Base-by-base conservation (phyloP, 2,329 filamentous ascomycete species). In the Pseudogymnoascus sp. region DNA sequence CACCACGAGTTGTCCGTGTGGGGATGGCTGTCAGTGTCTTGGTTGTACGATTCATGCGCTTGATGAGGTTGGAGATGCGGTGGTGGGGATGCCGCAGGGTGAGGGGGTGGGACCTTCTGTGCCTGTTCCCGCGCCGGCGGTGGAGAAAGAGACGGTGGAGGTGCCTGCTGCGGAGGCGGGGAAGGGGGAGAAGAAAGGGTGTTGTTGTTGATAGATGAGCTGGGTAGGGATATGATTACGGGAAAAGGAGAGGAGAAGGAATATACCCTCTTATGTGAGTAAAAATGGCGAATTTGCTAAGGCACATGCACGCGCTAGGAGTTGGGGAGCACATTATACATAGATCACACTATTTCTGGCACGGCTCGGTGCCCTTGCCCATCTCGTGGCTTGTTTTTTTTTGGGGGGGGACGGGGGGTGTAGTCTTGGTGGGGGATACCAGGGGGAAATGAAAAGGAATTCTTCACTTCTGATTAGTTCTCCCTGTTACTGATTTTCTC, bases 21-120 rank as follows among this genome's bases (percentile, higher is more conserved):
- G 83, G 7, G 82, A 86, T 64, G 82, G 84, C 66, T 86, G 83
- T 64, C 75, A 81, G 65, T 86, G 83, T 67, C 72, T 84, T 2
- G 83, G 83, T 3, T 86, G 83, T 67, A 76, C 79, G 60, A 82
- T 85, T 61, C 83, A 86, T 65, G 21, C 4, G 10, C 18, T 47
- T 47, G 42, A 47, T 47, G 42, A 47, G 18, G 42, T 47, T 47
- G 42, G 42, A 2, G 10, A 23, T 18, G 42, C 18, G 29, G 29
- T 29, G 16, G 40, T 4, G 11, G 42, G 18, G 42, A 47, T 47
- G 11, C 10, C 2, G 42, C 4, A 4, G 42, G 42, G 42, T 1
- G 42, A 14, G 18, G 42, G 14, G 42, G 42, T 47, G 10, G 16
- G 5, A 18, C 39, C 39, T 14, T 21, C 21, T 37, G 11, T 12